phyloP scores from a whole-genome alignment of 2,329 filamentous ascomycete genomes.

The Colletotrichum cordylinicola region DNA sequence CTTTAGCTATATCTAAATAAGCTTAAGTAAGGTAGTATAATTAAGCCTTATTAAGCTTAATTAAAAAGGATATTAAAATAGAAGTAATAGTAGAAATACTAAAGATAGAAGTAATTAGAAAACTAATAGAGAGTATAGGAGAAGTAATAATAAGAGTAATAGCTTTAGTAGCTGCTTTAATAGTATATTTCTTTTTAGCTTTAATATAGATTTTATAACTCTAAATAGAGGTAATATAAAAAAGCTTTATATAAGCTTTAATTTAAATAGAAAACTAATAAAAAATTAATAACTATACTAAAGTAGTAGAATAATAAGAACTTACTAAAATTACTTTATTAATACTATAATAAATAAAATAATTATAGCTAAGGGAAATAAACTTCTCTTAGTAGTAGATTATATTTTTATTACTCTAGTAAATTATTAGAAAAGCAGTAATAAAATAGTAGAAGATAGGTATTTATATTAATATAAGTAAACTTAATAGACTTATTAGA shows the following conservation, averaged over 20 bases:
- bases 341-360: neutral
- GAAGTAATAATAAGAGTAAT: neutral
- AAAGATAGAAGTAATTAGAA: neutral
- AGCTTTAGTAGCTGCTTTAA: neutral
- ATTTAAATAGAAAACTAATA: neutral
- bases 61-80: too few relatives aligned
- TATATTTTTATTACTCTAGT: neutral
- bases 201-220: neutral
- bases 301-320: neutral
- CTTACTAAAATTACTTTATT: neutral
- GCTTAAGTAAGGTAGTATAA: too few relatives aligned
- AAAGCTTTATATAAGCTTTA: neutral
- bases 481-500: neutral
- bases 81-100: too few relatives aligned
- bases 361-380: neutral
- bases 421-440: neutral
- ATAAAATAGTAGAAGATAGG: rapidly evolving
- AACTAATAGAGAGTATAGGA: neutral
- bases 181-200: neutral
- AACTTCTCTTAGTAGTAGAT: neutral
- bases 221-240: neutral
- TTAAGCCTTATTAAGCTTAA: too few relatives aligned
- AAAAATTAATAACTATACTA: neutral
- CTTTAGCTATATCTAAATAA: too few relatives aligned
- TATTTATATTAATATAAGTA: neutral